Percentiles rank a stretch among this genome's conserved stretches.
These are phyloP conservation scores for Wickerhamiella pararugosa DNA, from an alignment of 1,139 yeast genomes.

Conservation along the genomic window DNA sequence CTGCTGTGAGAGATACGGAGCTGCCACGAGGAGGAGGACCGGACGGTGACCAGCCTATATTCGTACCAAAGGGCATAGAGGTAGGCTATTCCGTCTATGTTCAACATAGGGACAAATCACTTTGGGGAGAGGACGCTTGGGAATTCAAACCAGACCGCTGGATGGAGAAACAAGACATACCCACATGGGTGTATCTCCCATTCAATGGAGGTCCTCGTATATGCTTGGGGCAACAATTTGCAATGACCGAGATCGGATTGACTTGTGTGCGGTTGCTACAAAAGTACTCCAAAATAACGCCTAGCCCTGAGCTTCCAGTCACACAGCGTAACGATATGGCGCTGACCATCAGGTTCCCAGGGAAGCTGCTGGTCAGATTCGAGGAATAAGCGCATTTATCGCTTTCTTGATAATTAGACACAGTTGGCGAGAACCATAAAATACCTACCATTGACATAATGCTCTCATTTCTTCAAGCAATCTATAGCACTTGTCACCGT, in stretches of 20 bases:
- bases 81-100: constrained; percentile 14
- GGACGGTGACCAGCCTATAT: constrained; percentile 13
- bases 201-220: constrained; percentile 50
- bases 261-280: constrained; percentile 33
- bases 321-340: no score
- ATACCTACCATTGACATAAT: no score
- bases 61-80: constrained; percentile 16
- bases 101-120: constrained; percentile 31
- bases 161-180: constrained; percentile 24
- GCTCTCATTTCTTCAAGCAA: constrained; percentile 7
- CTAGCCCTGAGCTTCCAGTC: constrained; percentile 1
- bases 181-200: constrained; percentile 36
- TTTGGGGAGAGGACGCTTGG: constrained; percentile 36
- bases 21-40: constrained; percentile 27
- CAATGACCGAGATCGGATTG: constrained; percentile 41
- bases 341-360: no score
- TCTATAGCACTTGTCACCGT: constrained; percentile 14
- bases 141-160: constrained; percentile 40
- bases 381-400: no score
- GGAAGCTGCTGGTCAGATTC: no score
- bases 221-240: constrained; percentile 46
- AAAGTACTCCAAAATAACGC: constrained; percentile 16
- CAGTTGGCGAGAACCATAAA: no score
- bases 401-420: no score
- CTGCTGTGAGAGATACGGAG: constrained; percentile 26